These are phyloP conservation scores for Geosmithia putterillii DNA, from an alignment of 2,329 filamentous ascomycete species.

Conservation along the genomic window DNA sequence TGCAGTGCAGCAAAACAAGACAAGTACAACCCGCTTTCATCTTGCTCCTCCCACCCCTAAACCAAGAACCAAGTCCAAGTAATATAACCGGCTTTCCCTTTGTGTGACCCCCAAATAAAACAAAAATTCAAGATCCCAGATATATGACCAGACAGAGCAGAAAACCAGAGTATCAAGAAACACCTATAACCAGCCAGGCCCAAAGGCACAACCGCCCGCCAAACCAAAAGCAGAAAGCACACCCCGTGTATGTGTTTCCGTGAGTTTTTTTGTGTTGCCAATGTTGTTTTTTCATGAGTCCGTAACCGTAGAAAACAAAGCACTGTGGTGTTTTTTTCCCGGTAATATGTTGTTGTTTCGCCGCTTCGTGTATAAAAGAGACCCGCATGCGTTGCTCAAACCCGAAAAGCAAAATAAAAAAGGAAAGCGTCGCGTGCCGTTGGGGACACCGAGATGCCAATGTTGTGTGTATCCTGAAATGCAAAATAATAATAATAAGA, in stretches of 20 bases:
- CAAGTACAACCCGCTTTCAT: not conserved
- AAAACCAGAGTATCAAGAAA: not conserved
- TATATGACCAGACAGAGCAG: not conserved
- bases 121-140: not conserved
- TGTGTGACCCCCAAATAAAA: not conserved
- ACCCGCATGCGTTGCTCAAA: constrained; percentile 10
- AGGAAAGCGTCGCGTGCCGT: constrained; percentile 16
- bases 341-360: constrained; percentile 1
- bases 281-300: constrained; percentile 12
- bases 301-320: constrained; percentile 1
- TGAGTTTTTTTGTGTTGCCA: constrained; percentile 26
- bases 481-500: constrained; percentile 18
- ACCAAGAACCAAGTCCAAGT: not conserved
- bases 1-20: not conserved
- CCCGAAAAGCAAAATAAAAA: constrained; percentile 15
- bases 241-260: constrained; percentile 28
- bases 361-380: constrained; percentile 1
- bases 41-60: not conserved
- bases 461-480: constrained; percentile 28
- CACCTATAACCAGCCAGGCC: not conserved
- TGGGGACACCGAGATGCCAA: constrained; percentile 8
- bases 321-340: constrained; percentile 2
- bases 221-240: constrained; percentile 20
- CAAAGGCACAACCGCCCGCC: constrained; percentile 9
- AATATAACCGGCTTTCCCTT: not conserved